Evolutionary conservation across 768 basidiomycete genomes (phyloP).

Genomic region (Boletus pseudopeckii): DNA sequence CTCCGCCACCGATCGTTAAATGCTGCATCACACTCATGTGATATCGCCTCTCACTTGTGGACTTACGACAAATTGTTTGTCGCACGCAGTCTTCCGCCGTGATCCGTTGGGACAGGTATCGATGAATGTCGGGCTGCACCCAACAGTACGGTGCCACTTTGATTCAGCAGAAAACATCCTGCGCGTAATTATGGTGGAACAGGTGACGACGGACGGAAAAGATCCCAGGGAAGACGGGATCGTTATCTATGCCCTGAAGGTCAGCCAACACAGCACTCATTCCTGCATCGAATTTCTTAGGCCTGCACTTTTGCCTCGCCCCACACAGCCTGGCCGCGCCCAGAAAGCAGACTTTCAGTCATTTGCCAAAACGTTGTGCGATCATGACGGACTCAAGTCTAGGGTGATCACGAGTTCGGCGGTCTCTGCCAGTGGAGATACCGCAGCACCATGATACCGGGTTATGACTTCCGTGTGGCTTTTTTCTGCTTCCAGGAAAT

Average conservation of each 20-base stretch:
- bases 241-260: conserved; percentile 66
- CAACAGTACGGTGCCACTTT: conserved; percentile 56
- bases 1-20: conserved; percentile 20
- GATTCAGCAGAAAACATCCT: conserved; percentile 53
- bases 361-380: conserved; percentile 45
- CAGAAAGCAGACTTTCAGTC: conserved; percentile 52
- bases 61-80: neutral
- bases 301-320: neutral
- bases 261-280: conserved; percentile 21
- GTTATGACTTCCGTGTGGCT: neutral
- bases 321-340: conserved; percentile 35
- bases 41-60: neutral
- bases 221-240: conserved; percentile 36
- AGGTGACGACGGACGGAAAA: conserved; percentile 27
- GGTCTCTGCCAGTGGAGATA: neutral
- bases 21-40: conserved; percentile 1
- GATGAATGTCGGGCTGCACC: conserved; percentile 58
- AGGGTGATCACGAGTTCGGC: conserved; percentile 1
- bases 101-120: conserved; percentile 69
- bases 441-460: conserved; percentile 14
- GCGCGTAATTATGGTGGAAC: conserved; percentile 54
- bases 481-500: neutral
- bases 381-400: conserved; percentile 33
- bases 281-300: neutral
- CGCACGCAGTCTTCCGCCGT: conserved; percentile 57